Conservation (phyloP, 1,284 basidiomycete species). For the Mycosarcoma mackinlayi region DNA sequence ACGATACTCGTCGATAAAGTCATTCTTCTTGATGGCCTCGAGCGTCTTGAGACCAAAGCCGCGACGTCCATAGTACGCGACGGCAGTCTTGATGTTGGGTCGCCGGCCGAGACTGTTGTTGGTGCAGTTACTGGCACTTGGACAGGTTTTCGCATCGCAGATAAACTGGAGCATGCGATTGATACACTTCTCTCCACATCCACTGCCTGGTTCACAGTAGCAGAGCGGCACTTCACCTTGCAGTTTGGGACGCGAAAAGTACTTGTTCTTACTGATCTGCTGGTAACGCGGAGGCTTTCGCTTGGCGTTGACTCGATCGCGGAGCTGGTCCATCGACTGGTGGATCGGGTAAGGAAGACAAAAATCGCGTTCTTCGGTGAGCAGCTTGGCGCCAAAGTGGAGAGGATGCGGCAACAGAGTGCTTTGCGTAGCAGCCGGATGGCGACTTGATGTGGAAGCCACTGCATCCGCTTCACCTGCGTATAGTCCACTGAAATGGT, state of each 20-base stretch:
- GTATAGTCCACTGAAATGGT: constrained; percentile 35
- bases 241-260: constrained; percentile 50
- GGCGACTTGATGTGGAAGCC: constrained; percentile 18
- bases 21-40: constrained; percentile 47
- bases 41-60: constrained; percentile 61
- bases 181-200: constrained; percentile 58
- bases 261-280: constrained; percentile 57
- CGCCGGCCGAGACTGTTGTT: constrained; percentile 61
- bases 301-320: constrained; percentile 48
- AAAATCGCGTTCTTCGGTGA: constrained; percentile 53
- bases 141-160: constrained; percentile 60
- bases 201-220: constrained; percentile 49
- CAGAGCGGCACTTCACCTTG: constrained; percentile 57
- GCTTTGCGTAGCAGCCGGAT: constrained; percentile 6
- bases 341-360: constrained; percentile 42
- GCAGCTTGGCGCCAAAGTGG: constrained; percentile 47
- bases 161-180: constrained; percentile 61
- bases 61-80: constrained; percentile 54
- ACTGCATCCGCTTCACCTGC: constrained; percentile 44
- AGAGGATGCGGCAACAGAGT: constrained; percentile 34
- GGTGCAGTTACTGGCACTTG: constrained; percentile 58
- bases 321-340: constrained; percentile 37
- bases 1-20: constrained; percentile 63
- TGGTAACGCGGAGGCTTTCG: constrained; percentile 55
- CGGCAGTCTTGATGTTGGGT: constrained; percentile 40